A percentile compares a stretch with the other conserved stretches of the same genome.
These are phyloP conservation scores for Cetraspora pellucida DNA, from an alignment of 192 early-diverging fungal genomes.

Conservation along the genomic window DNA sequence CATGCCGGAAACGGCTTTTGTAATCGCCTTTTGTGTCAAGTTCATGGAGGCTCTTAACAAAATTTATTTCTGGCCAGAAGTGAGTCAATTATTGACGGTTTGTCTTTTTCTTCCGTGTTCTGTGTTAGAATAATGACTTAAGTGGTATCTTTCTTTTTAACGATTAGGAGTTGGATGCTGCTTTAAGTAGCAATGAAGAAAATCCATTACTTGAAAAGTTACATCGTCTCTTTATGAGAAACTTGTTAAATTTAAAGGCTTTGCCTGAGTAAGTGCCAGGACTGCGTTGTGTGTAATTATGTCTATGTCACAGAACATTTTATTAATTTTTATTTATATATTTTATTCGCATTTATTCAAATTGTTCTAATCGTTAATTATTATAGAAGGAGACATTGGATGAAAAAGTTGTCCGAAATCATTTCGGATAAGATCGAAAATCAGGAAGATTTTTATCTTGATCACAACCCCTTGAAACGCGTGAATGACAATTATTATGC, in stretches of 20 bases:
- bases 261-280: background rate
- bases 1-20: conserved; percentile 24
- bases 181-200: background rate
- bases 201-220: background rate
- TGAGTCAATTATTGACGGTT: background rate
- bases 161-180: background rate
- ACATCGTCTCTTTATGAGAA: background rate
- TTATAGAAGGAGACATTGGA: background rate
- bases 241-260: background rate
- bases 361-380: too few species aligned
- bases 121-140: background rate
- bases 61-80: conserved; percentile 18
- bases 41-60: background rate
- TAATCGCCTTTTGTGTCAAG: conserved; percentile 8
- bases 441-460: background rate
- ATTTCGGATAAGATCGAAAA: background rate
- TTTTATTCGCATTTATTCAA: too few species aligned
- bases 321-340: background rate
- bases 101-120: background rate
- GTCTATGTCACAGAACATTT: background rate
- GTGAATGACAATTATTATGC: background rate
- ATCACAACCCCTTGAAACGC: background rate
- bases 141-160: background rate
- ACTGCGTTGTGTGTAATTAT: too few species aligned
- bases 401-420: background rate